Percentiles rank a stretch among this genome's conserved stretches.
phyloP scores from a whole-genome alignment of 306 rosid genomes.

The Psophocarpus tetragonolobus region DNA sequence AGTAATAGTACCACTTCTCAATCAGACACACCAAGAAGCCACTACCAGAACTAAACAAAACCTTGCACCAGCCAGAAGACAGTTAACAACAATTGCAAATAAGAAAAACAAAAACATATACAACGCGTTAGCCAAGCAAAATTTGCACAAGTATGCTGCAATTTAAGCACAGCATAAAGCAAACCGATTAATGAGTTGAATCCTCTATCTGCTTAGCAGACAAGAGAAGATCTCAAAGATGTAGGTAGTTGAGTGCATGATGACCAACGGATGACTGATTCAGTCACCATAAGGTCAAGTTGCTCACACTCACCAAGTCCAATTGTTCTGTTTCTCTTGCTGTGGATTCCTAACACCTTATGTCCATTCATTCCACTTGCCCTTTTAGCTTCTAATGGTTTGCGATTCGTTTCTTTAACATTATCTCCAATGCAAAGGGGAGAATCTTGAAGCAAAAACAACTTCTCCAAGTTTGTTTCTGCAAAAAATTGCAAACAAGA shows the following conservation, averaged over 20 bases:
- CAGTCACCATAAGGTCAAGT: slow-evolving; percentile 74
- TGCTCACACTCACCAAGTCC: slow-evolving; percentile 84
- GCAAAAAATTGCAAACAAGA: slow-evolving; percentile 26
- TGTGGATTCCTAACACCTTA: slow-evolving; percentile 58
- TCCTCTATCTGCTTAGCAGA: slow-evolving; percentile 48
- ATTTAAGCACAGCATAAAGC: slow-evolving; percentile 34
- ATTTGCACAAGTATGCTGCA: slow-evolving; percentile 21
- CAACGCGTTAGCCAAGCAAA: slow-evolving; percentile 37
- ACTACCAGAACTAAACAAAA: slow-evolving; percentile 39
- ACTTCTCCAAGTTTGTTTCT: slow-evolving; percentile 58
- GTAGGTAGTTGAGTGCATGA: slow-evolving; percentile 82
- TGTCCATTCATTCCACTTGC: slow-evolving; percentile 53
- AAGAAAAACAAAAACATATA: slow-evolving; percentile 35
- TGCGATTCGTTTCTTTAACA: slow-evolving; percentile 37
- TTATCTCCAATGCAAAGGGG: slow-evolving; percentile 43
- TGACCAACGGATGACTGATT: slow-evolving; percentile 89
- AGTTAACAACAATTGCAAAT: slow-evolving; percentile 16
- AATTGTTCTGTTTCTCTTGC: slow-evolving; percentile 82
- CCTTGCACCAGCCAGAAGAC: slow-evolving; percentile 29
- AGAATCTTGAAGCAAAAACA: slow-evolving; percentile 56
- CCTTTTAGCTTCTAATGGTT: slow-evolving; percentile 55
- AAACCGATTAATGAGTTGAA: neutral
- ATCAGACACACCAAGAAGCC: slow-evolving; percentile 34
- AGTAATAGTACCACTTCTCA: slow-evolving; percentile 22
- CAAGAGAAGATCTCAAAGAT: slow-evolving; percentile 77